Base-by-base conservation (phyloP, 1,139 yeast genomes). In the Yamadazyma taylorii region DNA sequence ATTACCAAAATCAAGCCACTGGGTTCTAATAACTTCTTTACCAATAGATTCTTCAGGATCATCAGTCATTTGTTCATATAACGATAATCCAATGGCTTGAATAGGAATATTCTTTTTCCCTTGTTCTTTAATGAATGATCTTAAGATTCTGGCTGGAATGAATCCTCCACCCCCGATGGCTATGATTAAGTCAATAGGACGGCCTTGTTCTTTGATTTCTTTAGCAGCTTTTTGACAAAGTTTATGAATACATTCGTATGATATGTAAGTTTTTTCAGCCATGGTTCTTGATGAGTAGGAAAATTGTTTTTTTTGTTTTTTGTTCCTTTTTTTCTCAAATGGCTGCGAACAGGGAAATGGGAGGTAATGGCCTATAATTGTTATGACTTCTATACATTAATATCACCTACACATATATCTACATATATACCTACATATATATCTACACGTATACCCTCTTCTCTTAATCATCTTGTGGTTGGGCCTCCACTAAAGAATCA, bases 91-190 rank as follows among this genome's bases (percentile, higher is more conserved):
- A 46, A 79, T 78, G 15, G 85, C 85, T 56, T 78, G 81, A 40
- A 79, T 79, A 37, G 84, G 80, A 32, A 79, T 75, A 43, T 80
- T 79, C 51, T 77, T 78, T 36, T 69, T 69, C 30, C 79, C 81
- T 24, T 68, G 63, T 42, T 73, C 72, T 52, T 72, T 78, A 39
- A 79, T 58, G 51, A 79, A 79, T 3, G 85, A 73, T 60, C 85
- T 69, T 46, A 79, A 63, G 42, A 79, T 79, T 58, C 85, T 63
- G 4, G 85, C 81, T 31, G 85, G 85, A 41, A 79, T 79, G 53
- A 79, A 78, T 11, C 85, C 85, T 53, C 85, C 85, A 44, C 85
- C 85, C 36, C 85, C 85, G 45, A 79, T 79, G 41, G 83, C 82
- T 40, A 79, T 75, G 51, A 79, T 79, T 44, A 77, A 63, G 52